phyloP scores from a whole-genome alignment of 2,329 filamentous ascomycete genomes.

The Stemphylium lycopersici region DNA sequence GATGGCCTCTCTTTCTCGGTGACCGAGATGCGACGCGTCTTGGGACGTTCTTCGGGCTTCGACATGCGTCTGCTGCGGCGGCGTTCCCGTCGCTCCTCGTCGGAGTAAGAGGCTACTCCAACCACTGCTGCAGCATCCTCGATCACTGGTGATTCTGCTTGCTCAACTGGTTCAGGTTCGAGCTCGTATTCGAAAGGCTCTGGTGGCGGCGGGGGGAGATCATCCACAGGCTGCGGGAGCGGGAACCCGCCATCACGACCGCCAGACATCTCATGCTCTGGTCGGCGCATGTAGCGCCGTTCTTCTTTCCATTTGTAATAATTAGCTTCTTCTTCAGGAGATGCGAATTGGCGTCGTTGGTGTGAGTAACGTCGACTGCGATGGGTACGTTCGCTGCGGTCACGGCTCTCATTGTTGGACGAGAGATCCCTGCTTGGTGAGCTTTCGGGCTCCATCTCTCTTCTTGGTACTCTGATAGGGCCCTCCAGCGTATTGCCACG shows the following conservation, averaged over 20 bases:
- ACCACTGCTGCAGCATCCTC: constrained; percentile 38
- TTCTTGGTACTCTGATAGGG: constrained; percentile 20
- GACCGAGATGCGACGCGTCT: constrained; percentile 40
- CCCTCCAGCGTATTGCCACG: constrained; percentile 34
- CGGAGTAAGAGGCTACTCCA: constrained; percentile 36
- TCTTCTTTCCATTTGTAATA: constrained; percentile 42
- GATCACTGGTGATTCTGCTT: constrained; percentile 20
- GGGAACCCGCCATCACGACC: constrained; percentile 33
- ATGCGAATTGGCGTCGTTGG: constrained; percentile 32
- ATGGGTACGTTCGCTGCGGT: constrained; percentile 37
- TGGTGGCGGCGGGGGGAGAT: constrained; percentile 25
- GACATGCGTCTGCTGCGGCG: constrained; percentile 33
- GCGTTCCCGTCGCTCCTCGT: constrained; percentile 36
- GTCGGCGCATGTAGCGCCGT: constrained; percentile 31
- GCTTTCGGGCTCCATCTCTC: constrained; percentile 30
- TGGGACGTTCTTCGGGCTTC: constrained; percentile 37
- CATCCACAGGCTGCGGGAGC: constrained; percentile 21
- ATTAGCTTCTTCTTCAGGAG: constrained; percentile 41
- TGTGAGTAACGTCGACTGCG: constrained; percentile 40
- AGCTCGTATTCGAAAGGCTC: constrained; percentile 29
- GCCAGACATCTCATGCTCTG: constrained; percentile 38
- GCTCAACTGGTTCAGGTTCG: constrained; percentile 17
- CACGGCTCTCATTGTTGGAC: constrained; percentile 41
- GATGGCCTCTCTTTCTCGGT: constrained; percentile 39
- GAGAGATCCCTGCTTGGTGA: constrained; percentile 40